Evolutionary conservation across 2,329 filamentous ascomycete genomes (phyloP).

Genomic region (Microdochium paspali): DNA sequence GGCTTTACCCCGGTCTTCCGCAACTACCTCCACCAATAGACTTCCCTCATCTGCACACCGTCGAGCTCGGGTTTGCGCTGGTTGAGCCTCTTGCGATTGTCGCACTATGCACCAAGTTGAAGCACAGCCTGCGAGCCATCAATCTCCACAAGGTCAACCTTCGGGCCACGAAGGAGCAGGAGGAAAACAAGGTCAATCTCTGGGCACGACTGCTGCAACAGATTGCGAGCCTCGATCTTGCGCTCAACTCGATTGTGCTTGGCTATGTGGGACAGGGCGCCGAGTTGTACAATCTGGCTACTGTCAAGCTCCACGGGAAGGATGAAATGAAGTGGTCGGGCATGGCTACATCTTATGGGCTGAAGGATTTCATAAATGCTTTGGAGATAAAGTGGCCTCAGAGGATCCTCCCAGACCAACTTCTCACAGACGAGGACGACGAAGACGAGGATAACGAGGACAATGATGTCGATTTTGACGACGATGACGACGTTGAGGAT

Average conservation of each 20-base stretch:
- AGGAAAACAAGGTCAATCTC: slow-evolving; percentile 16
- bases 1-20: slow-evolving; percentile 2
- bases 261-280: slow-evolving; percentile 12
- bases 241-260: slow-evolving; percentile 22
- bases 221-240: slow-evolving; percentile 20
- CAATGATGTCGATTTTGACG: slow-evolving; percentile 7
- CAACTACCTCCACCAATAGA: slow-evolving; percentile 13
- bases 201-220: slow-evolving; percentile 28
- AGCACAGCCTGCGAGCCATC: slow-evolving; percentile 30
- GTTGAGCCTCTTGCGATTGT: slow-evolving; percentile 21
- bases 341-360: slow-evolving; percentile 23
- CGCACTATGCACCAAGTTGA: slow-evolving; percentile 28
- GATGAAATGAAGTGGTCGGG: slow-evolving; percentile 14
- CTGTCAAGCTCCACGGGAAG: slow-evolving; percentile 2
- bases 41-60: slow-evolving; percentile 23
- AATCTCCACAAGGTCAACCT: slow-evolving; percentile 34
- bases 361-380: slow-evolving; percentile 15
- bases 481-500: slow-evolving; percentile 8
- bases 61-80: slow-evolving; percentile 33
- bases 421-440: not conserved
- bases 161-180: not conserved
- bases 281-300: not conserved
- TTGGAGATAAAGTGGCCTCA: slow-evolving; percentile 6
- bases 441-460: slow-evolving; percentile 4
- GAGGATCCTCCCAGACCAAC: not conserved